Evolutionary conservation across 768 basidiomycete species (phyloP).

Genomic region (Podaxis sp.): DNA sequence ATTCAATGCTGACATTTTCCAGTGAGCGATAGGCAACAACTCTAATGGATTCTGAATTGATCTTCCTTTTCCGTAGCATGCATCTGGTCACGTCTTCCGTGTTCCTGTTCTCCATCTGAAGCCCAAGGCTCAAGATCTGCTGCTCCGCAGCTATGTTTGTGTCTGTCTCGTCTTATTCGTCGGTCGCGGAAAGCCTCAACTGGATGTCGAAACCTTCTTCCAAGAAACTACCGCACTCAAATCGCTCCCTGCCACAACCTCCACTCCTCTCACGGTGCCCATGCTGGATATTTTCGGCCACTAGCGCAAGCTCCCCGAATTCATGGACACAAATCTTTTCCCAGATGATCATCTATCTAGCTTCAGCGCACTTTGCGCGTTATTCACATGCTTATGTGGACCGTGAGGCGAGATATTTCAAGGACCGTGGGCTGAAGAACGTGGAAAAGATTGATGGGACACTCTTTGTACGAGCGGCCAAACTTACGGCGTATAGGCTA

Average conservation of each 20-base stretch:
- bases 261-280: slow-evolving; percentile 18
- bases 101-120: slow-evolving; percentile 44
- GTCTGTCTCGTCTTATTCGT: slow-evolving; percentile 50
- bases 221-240: slow-evolving; percentile 9
- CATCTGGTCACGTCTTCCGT: slow-evolving; percentile 64
- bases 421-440: slow-evolving; percentile 35
- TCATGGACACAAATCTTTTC: slow-evolving; percentile 56
- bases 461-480: slow-evolving; percentile 52
- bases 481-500: slow-evolving; percentile 37
- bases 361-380: slow-evolving; percentile 30
- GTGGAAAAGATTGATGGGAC: slow-evolving; percentile 50
- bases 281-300: slow-evolving; percentile 24
- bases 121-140: slow-evolving; percentile 38
- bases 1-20: slow-evolving; percentile 57
- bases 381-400: slow-evolving; percentile 16
- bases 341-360: slow-evolving; percentile 49
- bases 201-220: slow-evolving; percentile 50
- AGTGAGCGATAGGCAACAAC: slow-evolving; percentile 33
- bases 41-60: neutral
- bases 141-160: slow-evolving; percentile 56
- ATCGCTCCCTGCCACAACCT: neutral
- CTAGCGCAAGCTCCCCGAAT: slow-evolving; percentile 38
- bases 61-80: slow-evolving; percentile 37
- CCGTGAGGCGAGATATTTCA: slow-evolving; percentile 9
- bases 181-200: slow-evolving; percentile 46